Evolutionary conservation across 805 yeast genomes (phyloP), one percentile per base, ranked within the genome.

Genomic region (Saccharomyces jurei): DNA sequence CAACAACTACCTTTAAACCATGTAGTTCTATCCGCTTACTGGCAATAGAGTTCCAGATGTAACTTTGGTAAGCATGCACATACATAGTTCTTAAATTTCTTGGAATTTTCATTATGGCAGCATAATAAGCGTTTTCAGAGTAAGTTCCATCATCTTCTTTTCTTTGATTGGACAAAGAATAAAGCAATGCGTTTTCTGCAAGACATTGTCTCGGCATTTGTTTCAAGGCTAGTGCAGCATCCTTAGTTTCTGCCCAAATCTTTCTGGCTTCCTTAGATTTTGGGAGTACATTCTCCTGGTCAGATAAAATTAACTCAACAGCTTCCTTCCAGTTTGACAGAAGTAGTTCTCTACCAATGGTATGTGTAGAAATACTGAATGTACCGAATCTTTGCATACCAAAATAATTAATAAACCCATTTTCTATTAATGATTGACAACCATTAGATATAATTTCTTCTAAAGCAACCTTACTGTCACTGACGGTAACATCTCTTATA

Each of bases 371-470:
- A 29, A 90, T 78, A 11, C 97, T 87, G 65, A 89, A 92, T 0
- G 99, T 91, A 29, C 99, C 99, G 69, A 94, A 94, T 65, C 99
- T 77, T 74, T 94, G 99, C 91, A 94, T 86, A n/a, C 99, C 99
- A 68, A 80, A 94, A 67, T 94, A 94, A 70, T 94, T 94, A 59
- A 94, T 86, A 64, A 89, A 94, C 0, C 99, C 99, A 29, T 78
- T 75, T 1, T 74, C 75, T 51, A 75, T 74, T 52, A 92, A 73
- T 0, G 89, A 78, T 4, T 74, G 66, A 59, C 91, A 76, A 27
- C 89, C 78, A 9, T 73, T 67, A 13, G 69, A 67, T 17, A 89
- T 74, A 3, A 77, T 73, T 13, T 75, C 72, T 46, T 80, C 80
- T 25, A 82, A 66, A 2, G 73, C 58, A 4, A 65, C 62, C 1